Conservation (phyloP, 129 eudicot genomes). For the Flaveria bidentis region DNA sequence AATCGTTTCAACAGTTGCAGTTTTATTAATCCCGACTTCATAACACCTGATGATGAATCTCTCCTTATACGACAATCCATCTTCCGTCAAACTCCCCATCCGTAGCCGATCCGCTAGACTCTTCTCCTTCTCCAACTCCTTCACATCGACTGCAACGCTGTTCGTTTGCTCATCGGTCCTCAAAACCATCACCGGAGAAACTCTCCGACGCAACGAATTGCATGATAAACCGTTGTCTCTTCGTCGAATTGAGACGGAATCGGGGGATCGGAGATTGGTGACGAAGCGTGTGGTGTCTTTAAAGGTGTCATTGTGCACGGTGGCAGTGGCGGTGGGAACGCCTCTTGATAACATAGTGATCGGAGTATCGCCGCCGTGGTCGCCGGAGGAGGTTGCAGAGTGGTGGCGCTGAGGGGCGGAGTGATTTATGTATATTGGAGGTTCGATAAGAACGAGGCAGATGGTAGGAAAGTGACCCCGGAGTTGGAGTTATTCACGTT, state of each 20-base stretch:
- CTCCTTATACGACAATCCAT: conserved; percentile 86
- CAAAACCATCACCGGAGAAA: conserved; percentile 39
- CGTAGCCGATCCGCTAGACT: conserved; percentile 67
- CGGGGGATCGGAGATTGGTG: conserved; percentile 34
- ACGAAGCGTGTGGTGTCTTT: conserved; percentile 3
- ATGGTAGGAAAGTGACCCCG: conserved; percentile 20
- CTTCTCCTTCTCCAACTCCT: conserved; percentile 19
- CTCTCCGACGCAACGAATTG: conserved; percentile 14
- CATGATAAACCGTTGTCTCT: conserved; percentile 2
- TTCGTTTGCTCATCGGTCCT: conserved; percentile 28
- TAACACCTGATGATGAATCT: conserved; percentile 81
- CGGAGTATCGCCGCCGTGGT: conserved; percentile 6
- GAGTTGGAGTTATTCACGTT: conserved; percentile 32
- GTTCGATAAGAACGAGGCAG: conserved; percentile 33
- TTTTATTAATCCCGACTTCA: conserved; percentile 92
- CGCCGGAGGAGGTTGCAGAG: conserved; percentile 10
- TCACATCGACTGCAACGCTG: conserved; percentile 10
- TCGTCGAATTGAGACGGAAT: conserved; percentile 32
- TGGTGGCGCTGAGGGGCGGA: not conserved
- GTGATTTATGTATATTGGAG: not conserved
- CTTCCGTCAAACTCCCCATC: conserved; percentile 82
- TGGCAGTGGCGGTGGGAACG: conserved; percentile 26
- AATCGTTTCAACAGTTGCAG: conserved; percentile 91
- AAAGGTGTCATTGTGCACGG: conserved; percentile 22
- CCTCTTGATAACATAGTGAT: conserved; percentile 23